Evolutionary conservation across 169 alveolate genomes (phyloP), one percentile per base, ranked within the genome.

Genomic region (Miamiensis avidus): DNA sequence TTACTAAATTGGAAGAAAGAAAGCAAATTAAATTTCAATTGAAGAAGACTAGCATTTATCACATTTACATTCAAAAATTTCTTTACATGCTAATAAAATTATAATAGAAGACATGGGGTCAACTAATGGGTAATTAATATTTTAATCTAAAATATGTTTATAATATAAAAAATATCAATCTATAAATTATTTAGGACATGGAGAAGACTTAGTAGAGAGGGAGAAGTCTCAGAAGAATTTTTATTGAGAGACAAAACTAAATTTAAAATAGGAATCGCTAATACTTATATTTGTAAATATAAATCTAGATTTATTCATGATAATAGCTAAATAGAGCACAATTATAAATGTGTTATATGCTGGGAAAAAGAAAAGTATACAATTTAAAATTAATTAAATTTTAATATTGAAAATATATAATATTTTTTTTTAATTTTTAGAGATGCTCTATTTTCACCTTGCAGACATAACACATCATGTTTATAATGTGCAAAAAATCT

Each of bases 401-500:
- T 11, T 11, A 49, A 49, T 11, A 49, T 49, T 11, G 20, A 49
- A 11, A 49, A 49, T 11, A 20, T 49, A 49, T 49, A 49, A 49
- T 49, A 49, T 11, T 49, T 11, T 49, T 49, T 11, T 49, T 49
- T 49, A 11, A 20, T 49, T 11, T 49, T 49, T 78, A 90, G 89
- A 16, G 91, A 93, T 89, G 90, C 92, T 34, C 89, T 91, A 25
- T 84, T 87, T 34, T 83, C 90, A 73, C 94, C 96, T n/a, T 93
- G 96, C 74, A 93, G 93, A 16, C 96, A 93, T 83, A 90, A 91
- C 30, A 49, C 90, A n/a, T 86, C 92, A 1, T 93, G 96, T 64
- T 20, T 49, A 49, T 11, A 4, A 4, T 49, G 69, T 49, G 69
- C 69, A 49, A 49, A 49, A 49, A 49, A 49, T 11, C 20, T 49